Evolutionary conservation across 805 yeast genomes (phyloP).

Genomic region (Teunomyces tritomae): DNA sequence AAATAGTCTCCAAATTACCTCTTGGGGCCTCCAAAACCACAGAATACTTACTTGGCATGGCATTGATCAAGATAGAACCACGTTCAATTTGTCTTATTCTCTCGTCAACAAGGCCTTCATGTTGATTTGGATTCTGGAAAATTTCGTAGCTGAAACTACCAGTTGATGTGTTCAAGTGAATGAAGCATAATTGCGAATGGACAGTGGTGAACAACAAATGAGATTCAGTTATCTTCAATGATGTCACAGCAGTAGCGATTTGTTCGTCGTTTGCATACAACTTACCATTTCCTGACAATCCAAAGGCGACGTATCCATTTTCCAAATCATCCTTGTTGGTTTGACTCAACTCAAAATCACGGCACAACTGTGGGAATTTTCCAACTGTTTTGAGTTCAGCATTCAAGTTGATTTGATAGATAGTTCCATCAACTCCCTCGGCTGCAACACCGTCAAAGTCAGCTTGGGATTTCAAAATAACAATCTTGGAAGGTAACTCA

Average conservation of each 20-base stretch:
- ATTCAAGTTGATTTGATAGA: constrained; percentile 39
- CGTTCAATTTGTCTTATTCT: constrained; percentile 86
- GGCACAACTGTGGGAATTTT: constrained; percentile 69
- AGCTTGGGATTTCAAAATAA: constrained; percentile 53
- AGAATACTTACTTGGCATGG: constrained; percentile 77
- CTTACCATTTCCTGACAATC: constrained; percentile 73
- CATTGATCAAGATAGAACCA: constrained; percentile 81
- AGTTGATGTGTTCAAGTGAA: constrained; percentile 54
- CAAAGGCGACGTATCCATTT: constrained; percentile 50
- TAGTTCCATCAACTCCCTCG: constrained; percentile 63
- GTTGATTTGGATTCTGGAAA: constrained; percentile 27
- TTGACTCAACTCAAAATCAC: constrained; percentile 45
- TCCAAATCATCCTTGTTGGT: constrained; percentile 17
- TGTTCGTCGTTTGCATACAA: constrained; percentile 60
- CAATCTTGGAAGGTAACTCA: constrained; percentile 49
- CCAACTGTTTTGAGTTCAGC: constrained; percentile 35
- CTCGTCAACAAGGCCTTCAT: constrained; percentile 54
- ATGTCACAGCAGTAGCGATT: constrained; percentile 75
- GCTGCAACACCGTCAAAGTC: constrained; percentile 52
- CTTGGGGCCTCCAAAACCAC: constrained; percentile 92
- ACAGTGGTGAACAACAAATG: constrained; percentile 84
- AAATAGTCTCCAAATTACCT: constrained; percentile 92
- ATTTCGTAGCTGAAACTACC: constrained; percentile 31
- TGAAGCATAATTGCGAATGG: constrained; percentile 76
- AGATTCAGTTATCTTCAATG: constrained; percentile 68